Evolutionary conservation across 2,329 filamentous ascomycete species (phyloP), one percentile per base, ranked within the genome.

Genomic region (Triangularia setosa): DNA sequence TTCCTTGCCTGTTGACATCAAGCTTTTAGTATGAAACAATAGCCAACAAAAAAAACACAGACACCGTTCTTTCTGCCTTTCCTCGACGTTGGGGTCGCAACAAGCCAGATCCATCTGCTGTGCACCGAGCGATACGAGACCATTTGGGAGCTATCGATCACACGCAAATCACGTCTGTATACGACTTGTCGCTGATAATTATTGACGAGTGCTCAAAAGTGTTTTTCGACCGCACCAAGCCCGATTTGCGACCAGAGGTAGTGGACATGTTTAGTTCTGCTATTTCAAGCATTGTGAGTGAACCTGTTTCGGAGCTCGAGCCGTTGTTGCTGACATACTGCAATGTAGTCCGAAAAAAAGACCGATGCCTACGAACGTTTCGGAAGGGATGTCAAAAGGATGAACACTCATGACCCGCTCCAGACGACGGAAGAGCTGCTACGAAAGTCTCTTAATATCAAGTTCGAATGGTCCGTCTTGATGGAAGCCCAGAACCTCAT

Each of bases 41-140:
- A n/a, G 7, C 52, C 33, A 30, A 44, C 40, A 3, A 6, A 16
- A 21, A 21, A 5, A 9, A 9, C 3, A 16, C 25, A 77, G 75
- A 77, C 44, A 78, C 76, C 2, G 74, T 79, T 48, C 73, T 78
- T 18, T 75, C 77, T 0, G 73, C 71, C n/a, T 78, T 78, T 61
- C 76, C 77, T 2, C 71, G 76, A 33, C 68, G 77, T 52, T 79
- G 76, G 75, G 76, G 75, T 3, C 69, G 72, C 12, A 75, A 76
- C 55, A 76, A 78, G 14, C 74, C 73, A 12, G 76, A 79, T 54
- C 69, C 72, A 1, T 77, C 75, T 0, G 75, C 71, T 3, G 73
- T 78, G 2, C 75, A 79, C 64, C 74, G 77, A 62, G 72, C 73
- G 1, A 71, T 76, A 21, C 72, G 76, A 33, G 72, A 69, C 18